Base-by-base conservation (phyloP, 768 basidiomycete species). In the Glaciozyma antarctica region DNA sequence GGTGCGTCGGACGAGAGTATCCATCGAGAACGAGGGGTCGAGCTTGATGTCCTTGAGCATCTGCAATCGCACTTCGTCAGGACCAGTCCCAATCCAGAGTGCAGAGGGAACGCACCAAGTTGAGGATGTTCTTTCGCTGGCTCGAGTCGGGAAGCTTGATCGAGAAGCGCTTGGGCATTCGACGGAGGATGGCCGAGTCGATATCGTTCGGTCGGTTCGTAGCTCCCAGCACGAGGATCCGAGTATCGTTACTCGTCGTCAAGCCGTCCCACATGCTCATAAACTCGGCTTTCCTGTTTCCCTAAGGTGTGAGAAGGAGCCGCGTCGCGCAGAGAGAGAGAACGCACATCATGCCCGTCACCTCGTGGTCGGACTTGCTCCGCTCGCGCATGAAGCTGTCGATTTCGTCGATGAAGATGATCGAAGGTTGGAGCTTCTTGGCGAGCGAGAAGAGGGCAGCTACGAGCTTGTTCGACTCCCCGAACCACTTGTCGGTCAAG, bases 361-460 rank as follows among this genome's bases (percentile, higher is more conserved):
- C 94, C 73, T 99, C 95, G 75, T 99, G 95, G 73, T 98, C 94
- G 15, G 86, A 86, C 62, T 84, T 83, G 32, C 85, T 85, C 66
- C 95, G 81, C 75, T 94, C 89, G 61, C 93, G 81, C 75, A 99
- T 78, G 77, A 99, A 90, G 1, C 88, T 90, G 73, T 99, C 94
- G 70, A 99, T 97, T 78, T 98, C 95, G 75, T 99, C 94, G 73
- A 98, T 95, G 77, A 99, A 99, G 70, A 99, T 93, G 75, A 99
- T 98, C 64, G 86, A 83, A 0, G 95, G 95, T 73, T 97, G 90
- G 3, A 88, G 83, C 78, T 98, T 97, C 58, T 85, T 80, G 30
- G 95, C 95, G 26, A 99, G 84, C 58, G 89, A 88, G 79, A 99
- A 98, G 53, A 98, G 78, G 21, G 45, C 58, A 0, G 89, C 88